A percentile compares a stretch with the other conserved stretches of the same genome.
Evolutionary conservation across 148 eudicot species (phyloP).

Genomic region (Camellia granthamiana): DNA sequence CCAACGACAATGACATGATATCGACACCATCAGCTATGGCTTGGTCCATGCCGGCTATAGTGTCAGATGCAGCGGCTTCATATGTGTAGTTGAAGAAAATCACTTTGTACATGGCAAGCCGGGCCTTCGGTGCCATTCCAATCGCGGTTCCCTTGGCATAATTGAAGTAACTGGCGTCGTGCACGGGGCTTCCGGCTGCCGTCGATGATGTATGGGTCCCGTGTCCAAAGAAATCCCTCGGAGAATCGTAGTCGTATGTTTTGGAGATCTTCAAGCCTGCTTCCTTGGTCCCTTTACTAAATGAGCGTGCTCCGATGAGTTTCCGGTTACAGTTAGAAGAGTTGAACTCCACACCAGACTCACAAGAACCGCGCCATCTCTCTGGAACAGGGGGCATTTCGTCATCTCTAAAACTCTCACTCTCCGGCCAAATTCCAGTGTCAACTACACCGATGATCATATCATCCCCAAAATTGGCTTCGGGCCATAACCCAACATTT

Average conservation of each 20-base stretch:
- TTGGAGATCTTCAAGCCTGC: conserved; percentile 5
- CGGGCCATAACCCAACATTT: conserved; percentile 14
- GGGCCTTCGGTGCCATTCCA: conserved; percentile 48
- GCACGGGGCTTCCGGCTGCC: background rate
- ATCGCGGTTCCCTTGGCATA: background rate
- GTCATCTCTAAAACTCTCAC: conserved; percentile 24
- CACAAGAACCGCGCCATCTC: conserved; percentile 42
- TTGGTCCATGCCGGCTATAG: conserved; percentile 40
- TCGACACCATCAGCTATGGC: conserved; percentile 41
- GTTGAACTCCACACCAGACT: conserved; percentile 27
- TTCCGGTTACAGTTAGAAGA: conserved; percentile 31
- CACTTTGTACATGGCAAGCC: conserved; percentile 48
- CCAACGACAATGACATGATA: conserved; percentile 36
- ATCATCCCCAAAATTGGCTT: conserved; percentile 15
- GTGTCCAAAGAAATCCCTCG: conserved; percentile 40
- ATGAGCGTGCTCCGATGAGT: too few relatives aligned
- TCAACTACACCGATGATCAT: conserved; percentile 44
- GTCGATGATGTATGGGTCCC: conserved; percentile 38
- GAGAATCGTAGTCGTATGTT: conserved; percentile 27
- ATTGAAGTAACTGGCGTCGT: background rate
- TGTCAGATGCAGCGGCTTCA: conserved; percentile 18
- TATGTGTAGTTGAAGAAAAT: conserved; percentile 4
- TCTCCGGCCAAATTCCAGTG: conserved; percentile 51
- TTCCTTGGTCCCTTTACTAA: too few relatives aligned
- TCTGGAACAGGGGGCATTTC: conserved; percentile 27